These are phyloP conservation scores for Fragaria ananassa DNA, from an alignment of 306 rosid species.

Conservation along the genomic window DNA sequence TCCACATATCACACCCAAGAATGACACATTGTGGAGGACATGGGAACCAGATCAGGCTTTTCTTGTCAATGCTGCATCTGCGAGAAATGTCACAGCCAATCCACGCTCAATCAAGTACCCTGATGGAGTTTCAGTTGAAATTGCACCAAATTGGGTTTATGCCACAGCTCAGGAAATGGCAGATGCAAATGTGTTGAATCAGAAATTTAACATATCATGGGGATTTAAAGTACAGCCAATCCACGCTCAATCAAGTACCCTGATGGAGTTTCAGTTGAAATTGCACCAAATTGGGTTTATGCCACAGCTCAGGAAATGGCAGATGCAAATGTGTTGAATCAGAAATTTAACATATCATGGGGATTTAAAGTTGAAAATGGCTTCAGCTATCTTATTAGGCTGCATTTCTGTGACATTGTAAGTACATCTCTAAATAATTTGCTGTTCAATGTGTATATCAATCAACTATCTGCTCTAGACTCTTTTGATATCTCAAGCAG, in stretches of 20 bases:
- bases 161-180: slow-evolving; percentile 46
- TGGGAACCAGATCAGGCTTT: slow-evolving; percentile 34
- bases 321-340: slow-evolving; percentile 32
- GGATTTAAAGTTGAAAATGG: slow-evolving; percentile 30
- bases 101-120: slow-evolving; percentile 28
- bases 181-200: slow-evolving; percentile 32
- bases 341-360: slow-evolving; percentile 42
- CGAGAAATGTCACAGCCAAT: slow-evolving; percentile 19
- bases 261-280: slow-evolving; percentile 27
- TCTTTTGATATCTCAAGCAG: slow-evolving; percentile 33
- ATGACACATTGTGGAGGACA: slow-evolving; percentile 36
- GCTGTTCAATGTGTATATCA: slow-evolving; percentile 40
- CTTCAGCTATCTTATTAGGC: slow-evolving; percentile 29
- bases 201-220: slow-evolving; percentile 42
- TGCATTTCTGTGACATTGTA: slow-evolving; percentile 38
- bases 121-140: slow-evolving; percentile 27
- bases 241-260: slow-evolving; percentile 28
- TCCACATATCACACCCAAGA: slow-evolving; percentile 23
- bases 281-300: slow-evolving; percentile 38
- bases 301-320: slow-evolving; percentile 46
- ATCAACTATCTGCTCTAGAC: slow-evolving; percentile 31
- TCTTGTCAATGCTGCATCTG: slow-evolving; percentile 34
- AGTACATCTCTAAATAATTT: slow-evolving; percentile 24
- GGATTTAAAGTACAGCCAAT: slow-evolving; percentile 24
- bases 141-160: slow-evolving; percentile 38